Base-by-base conservation (phyloP, 1,284 basidiomycete genomes). In the Xanthoconium separans region DNA sequence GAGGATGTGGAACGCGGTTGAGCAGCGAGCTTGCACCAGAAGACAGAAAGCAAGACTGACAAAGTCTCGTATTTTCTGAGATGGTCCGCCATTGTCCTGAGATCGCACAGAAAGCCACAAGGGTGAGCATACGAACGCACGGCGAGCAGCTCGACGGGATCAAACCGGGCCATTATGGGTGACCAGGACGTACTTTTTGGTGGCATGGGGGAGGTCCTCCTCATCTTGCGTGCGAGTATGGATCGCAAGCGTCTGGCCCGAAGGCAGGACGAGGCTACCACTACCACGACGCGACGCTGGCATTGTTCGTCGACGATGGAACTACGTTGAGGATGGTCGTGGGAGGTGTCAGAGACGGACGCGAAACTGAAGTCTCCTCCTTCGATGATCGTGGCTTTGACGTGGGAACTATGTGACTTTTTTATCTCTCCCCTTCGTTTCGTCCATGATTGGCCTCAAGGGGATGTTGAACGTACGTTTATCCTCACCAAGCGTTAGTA, bases 391-490 rank as follows among this genome's bases (percentile, higher is more conserved):
- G 41, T 44, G 41, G 15, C 20, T n/a, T 12, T 12, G 42, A 30
- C 53, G 62, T 68, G 62, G 39, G 64, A 64, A 65, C 36, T 20
- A 41, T 9, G 9, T 37, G 64, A 62, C 65, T 66, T 60, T 52
- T 66, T 57, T 47, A 44, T 58, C 47, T 30, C 4, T 6, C 30
- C 29, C 11, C 20, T 33, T 16, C 12, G 16, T 27, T 36, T 44
- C 30, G 29, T 22, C 36, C 15, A 96, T 96, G 94, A 93, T 97
- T 77, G 93, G 93, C 58, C 90, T 97, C 69, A 97, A 97, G 71
- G 84, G 87, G 55, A 93, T 87, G 0, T 82, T 96, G 62, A 93
- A 91, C 74, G 91, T 90, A 63, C 54, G 82, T 73, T 47, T 22
- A 22, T 22, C 22, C 22, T 22, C 22, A 22, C 22, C 18, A 51